Base-by-base conservation (phyloP, 805 yeast genomes). In the Monosporozyma servazzii region DNA sequence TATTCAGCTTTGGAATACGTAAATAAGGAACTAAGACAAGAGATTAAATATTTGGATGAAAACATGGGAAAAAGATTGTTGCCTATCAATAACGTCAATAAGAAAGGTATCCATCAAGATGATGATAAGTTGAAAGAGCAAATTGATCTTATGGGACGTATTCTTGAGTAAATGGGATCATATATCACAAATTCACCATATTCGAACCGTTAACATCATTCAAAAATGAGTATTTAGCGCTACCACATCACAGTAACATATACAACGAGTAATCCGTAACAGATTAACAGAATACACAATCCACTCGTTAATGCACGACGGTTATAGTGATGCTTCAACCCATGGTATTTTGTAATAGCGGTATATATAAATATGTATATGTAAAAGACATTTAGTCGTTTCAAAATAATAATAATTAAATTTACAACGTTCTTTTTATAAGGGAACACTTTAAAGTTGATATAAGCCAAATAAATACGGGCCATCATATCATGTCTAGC, bases 21-120 rank as follows among this genome's bases (percentile, higher is more conserved):
- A 1, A 53, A 63, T 0, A 55, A 53, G 6, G 55, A 56, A 25
- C 53, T 66, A 40, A 51, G 62, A 27, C 53, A 52, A 17, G 70
- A 66, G 51, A 60, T 66, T 27, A 57, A 57, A 48, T 49, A 62
- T 17, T 52, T 65, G 30, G 66, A 66, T 40, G 68, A 63, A 10
- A 64, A 62, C 42, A 54, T 59, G 23, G 70, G 70, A 11, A 59
- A 62, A 3, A 52, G 66, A 31, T 46, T 66, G 33, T 54, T 66
- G 20, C 70, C 70, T 8, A 62, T 65, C 10, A 60, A 55, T 29
- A 59, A 56, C 40, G 64, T 63, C 11, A 63, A 58, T 49, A 66
- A 66, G 56, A 62, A 61, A 47, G 67, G 68, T 15, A 48, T 58
- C 1, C 69, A 67, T 7, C 69, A 65, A 49, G 69, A 65, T 50